Conservation (phyloP, 768 basidiomycete species). For the Royoungia palumana region DNA sequence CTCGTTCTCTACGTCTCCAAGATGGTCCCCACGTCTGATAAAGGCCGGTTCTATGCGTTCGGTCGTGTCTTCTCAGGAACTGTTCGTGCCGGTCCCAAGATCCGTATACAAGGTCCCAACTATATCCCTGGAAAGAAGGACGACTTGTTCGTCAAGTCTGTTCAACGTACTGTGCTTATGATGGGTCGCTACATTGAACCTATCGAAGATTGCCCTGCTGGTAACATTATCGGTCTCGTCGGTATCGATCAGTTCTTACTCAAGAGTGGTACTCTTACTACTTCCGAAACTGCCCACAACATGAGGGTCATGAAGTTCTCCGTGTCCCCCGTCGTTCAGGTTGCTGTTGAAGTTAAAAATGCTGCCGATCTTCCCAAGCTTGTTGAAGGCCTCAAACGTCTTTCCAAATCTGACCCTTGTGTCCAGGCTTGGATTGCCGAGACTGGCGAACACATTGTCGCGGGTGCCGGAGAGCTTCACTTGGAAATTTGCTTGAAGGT, state of each 20-base stretch:
- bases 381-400: constrained; percentile 99
- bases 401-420: constrained; percentile 99
- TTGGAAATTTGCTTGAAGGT: constrained; percentile 99
- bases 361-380: constrained; percentile 98
- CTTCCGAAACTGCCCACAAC: constrained; percentile 98
- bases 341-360: constrained; percentile 99
- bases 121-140: constrained; percentile 99
- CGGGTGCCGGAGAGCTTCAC: constrained; percentile 98
- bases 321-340: constrained; percentile 98
- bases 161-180: constrained; percentile 99
- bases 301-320: constrained; percentile 99
- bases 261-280: constrained; percentile 97
- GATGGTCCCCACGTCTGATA: constrained; percentile 99
- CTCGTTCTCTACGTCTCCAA: constrained; percentile 98
- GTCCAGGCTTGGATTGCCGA: constrained; percentile 93
- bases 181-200: constrained; percentile 99
- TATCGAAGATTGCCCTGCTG: constrained; percentile 98
- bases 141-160: constrained; percentile 94
- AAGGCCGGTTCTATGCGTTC: constrained; percentile 99
- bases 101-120: constrained; percentile 99
- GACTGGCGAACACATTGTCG: constrained; percentile 97
- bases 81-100: constrained; percentile 94
- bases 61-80: constrained; percentile 99
- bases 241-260: constrained; percentile 99
- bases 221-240: constrained; percentile 98